Conservation (phyloP, 176 grass and related monocot genomes). For the Bonia amplexicaulis region DNA sequence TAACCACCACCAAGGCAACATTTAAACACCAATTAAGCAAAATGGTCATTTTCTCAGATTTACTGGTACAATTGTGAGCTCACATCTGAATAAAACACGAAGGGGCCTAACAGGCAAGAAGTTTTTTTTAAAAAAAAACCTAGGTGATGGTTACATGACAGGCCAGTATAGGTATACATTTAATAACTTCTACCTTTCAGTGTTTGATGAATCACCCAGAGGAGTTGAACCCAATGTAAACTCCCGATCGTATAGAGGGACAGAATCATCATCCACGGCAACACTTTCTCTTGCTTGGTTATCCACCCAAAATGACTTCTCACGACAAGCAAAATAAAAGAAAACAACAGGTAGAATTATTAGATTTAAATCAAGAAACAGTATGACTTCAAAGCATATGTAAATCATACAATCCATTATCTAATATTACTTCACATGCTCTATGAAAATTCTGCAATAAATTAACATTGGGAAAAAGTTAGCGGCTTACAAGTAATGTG, state of each 20-base stretch:
- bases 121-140: neutral
- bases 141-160: neutral
- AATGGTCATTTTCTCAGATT: neutral
- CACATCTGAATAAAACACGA: neutral
- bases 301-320: conserved; percentile 92
- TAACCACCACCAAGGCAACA: neutral
- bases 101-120: neutral
- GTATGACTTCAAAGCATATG: neutral
- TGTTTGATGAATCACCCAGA: conserved; percentile 64
- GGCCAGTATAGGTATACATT: neutral
- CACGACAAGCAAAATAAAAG: conserved; percentile 12
- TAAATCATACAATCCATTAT: neutral
- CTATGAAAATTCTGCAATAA: neutral
- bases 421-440: neutral
- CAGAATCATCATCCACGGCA: conserved; percentile 47
- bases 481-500: neutral
- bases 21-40: neutral
- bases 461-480: neutral
- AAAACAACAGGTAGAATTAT: conserved; percentile 11
- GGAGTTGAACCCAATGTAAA: conserved; percentile 68
- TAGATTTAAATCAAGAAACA: conserved; percentile 22
- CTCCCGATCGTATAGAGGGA: conserved; percentile 80
- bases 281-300: conserved; percentile 65
- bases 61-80: neutral
- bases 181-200: conserved; percentile 58